Base-by-base conservation (phyloP, 2,329 filamentous ascomycete genomes). In the Talaromyces sp. region DNA sequence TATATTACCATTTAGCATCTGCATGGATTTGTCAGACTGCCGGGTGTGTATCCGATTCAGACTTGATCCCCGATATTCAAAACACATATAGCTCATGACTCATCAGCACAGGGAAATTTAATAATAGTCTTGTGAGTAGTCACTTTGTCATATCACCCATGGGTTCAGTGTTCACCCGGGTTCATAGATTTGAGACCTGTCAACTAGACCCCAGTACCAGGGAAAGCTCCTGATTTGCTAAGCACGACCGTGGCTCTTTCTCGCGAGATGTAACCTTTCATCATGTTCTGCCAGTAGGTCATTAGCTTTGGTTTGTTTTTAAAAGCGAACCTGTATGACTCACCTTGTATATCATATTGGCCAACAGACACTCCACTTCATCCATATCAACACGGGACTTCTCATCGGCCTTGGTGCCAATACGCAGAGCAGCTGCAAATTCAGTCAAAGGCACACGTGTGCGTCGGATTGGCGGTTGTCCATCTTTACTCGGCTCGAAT, bases 321-420 rank as follows among this genome's bases (percentile, higher is more conserved):
- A 22, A 9, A 30, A 28, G 6, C 22, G 11, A 52, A 52, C 7
- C 13, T 53, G 27, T 13, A 30, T n/a, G 27, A 77, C 80, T 63
- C 77, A 96, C 93, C 86, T 98, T 99, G 81, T 98, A 99, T 64
- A 99, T 96, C 85, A 97, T 91, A 73, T 97, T 98, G 30, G 95
- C 92, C 70, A 99, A 73, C 69, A 97, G 79, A 74, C 95, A 99
- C 76, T 99, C 96, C 4, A 98, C 93, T 76, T 99, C 95, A 72
- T 99, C 96, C 33, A 85, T 83, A 68, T 97, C 95, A 36, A 96
- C 81, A 36, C 81, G 78, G 71, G 90, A 77, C 70, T 80, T 75
- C 64, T 76, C 71, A 66, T 78, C 72, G 2, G 75, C 72, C 56
- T 75, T 73, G 66, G 85, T 88, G 58, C 87, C 88, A 68, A 96